Conservation (phyloP, 1,284 basidiomycete genomes). For the Spongispora temasekensis region DNA sequence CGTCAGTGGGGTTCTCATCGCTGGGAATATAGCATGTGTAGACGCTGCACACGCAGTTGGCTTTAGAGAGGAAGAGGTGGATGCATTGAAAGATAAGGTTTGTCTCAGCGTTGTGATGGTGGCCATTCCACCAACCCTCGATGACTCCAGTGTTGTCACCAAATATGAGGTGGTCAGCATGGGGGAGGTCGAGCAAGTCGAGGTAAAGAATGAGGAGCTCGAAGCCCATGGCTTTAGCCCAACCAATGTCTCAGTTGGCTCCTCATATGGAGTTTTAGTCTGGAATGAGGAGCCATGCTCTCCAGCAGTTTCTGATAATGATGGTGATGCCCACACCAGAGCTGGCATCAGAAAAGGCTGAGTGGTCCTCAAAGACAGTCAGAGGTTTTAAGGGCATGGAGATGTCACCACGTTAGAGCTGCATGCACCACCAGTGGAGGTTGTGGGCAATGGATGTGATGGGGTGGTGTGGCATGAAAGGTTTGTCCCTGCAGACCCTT, state of each 20-base stretch:
- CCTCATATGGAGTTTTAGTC: background rate
- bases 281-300: conserved; percentile 11
- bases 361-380: background rate
- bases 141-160: conserved; percentile 43
- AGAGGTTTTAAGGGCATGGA: background rate
- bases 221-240: conserved; percentile 15
- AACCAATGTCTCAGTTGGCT: conserved; percentile 11
- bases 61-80: conserved; percentile 10
- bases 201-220: conserved; percentile 32
- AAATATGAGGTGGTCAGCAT: conserved; percentile 19
- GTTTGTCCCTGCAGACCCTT: background rate
- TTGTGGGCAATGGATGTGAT: background rate
- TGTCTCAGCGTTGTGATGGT: conserved; percentile 33
- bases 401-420: background rate
- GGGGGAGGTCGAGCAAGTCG: too few relatives aligned
- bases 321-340: conserved; percentile 11
- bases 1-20: background rate
- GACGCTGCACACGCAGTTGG: background rate
- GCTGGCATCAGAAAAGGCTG: conserved; percentile 20
- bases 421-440: conserved; percentile 6
- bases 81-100: conserved; percentile 27
- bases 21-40: background rate
- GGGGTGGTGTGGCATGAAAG: conserved; percentile 4
- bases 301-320: background rate
- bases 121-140: conserved; percentile 42